These are phyloP conservation scores for Phallus indusiatus DNA, from an alignment of 768 basidiomycete genomes.

Conservation along the genomic window DNA sequence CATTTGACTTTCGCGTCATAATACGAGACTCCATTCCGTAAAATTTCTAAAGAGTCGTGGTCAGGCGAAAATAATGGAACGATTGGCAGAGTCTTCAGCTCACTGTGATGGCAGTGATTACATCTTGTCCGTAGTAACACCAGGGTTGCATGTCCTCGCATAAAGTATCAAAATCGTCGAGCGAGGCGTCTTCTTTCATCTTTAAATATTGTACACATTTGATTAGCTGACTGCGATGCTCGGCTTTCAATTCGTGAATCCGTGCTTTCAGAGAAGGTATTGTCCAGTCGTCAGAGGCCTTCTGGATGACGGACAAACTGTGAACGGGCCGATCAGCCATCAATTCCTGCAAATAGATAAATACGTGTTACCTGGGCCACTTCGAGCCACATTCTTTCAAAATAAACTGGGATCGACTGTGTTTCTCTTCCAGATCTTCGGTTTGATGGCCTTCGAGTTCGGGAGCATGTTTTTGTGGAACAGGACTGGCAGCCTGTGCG, in stretches of 20 bases:
- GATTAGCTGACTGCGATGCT: neutral
- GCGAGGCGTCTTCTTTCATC: neutral
- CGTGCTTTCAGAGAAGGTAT: neutral
- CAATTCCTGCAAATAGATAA: neutral
- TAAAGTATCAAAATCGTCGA: neutral
- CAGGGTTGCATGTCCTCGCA: neutral
- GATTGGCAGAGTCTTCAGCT: no score
- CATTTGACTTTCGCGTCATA: neutral
- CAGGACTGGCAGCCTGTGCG: no score
- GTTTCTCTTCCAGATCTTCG: neutral
- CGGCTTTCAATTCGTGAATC: conserved; percentile 1
- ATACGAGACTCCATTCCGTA: conserved; percentile 1
- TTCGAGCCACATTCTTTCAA: neutral
- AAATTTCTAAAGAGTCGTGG: neutral
- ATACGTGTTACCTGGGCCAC: conserved; percentile 4
- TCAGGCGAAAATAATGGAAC: neutral
- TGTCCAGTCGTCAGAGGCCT: neutral
- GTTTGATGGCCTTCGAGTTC: neutral
- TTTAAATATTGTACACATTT: neutral
- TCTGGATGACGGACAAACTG: neutral
- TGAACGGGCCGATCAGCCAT: neutral
- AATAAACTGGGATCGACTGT: neutral
- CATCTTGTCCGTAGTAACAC: no score
- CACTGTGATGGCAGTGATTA: no score
- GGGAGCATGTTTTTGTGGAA: no score